Evolutionary conservation across 805 yeast genomes (phyloP).

Genomic region (Saccharomyces jurei): DNA sequence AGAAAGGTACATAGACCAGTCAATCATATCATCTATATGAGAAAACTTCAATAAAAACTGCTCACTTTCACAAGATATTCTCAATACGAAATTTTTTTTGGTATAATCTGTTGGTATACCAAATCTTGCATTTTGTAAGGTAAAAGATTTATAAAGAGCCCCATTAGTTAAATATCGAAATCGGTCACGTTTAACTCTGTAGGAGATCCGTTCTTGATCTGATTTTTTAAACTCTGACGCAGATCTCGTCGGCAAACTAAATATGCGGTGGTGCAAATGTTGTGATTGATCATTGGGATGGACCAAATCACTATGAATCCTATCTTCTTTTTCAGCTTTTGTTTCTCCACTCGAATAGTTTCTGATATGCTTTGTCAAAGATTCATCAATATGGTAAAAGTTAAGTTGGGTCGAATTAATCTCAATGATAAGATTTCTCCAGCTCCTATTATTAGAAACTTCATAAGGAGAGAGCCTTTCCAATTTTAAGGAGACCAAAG

Average conservation of each 20-base stretch:
- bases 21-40: conserved; percentile 56
- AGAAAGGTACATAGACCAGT: conserved; percentile 66
- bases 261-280: conserved; percentile 12
- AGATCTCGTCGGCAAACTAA: conserved; percentile 8
- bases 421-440: conserved; percentile 65
- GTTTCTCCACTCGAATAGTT: conserved; percentile 24
- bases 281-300: conserved; percentile 1
- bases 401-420: conserved; percentile 81
- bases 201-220: conserved; percentile 18
- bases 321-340: conserved; percentile 4
- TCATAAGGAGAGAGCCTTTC: conserved; percentile 78
- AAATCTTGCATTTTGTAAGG: conserved; percentile 72
- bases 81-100: conserved; percentile 49
- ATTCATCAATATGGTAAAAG: conserved; percentile 43
- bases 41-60: conserved; percentile 66
- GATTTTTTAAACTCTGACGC: conserved; percentile 18
- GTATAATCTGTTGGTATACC: conserved; percentile 84
- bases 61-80: conserved; percentile 74
- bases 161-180: conserved; percentile 24
- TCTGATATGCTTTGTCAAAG: conserved; percentile 24
- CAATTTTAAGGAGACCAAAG: conserved; percentile 52
- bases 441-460: conserved; percentile 53
- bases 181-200: conserved; percentile 11
- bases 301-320: neutral
- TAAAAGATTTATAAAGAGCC: conserved; percentile 50